A percentile compares a stretch with the other conserved stretches of the same genome.
phyloP scores from a whole-genome alignment of 768 basidiomycete species.

The Podaxis rugospora region DNA sequence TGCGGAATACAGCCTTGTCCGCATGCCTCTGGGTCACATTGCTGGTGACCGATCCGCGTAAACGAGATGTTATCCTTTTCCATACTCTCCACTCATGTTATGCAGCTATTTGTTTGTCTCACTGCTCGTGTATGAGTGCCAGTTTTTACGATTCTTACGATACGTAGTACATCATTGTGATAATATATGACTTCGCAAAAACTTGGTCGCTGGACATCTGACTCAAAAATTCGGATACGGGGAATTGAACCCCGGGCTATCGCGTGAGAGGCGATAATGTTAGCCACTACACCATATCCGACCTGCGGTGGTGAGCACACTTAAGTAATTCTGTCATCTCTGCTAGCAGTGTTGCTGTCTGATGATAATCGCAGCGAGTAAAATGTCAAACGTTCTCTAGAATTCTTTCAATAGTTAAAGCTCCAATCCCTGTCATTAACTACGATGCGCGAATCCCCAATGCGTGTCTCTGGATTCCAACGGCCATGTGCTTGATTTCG shows the following conservation, averaged over 20 bases:
- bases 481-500: neutral
- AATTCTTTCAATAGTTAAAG: no score
- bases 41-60: neutral
- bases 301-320: neutral
- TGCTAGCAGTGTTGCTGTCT: neutral
- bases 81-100: neutral
- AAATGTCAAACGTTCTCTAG: no score
- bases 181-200: neutral
- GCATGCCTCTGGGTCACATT: conserved; percentile 11
- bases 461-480: neutral
- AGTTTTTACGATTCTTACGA: neutral
- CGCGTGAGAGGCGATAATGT: conserved; percentile 13
- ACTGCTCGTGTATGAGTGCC: neutral
- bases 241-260: conserved; percentile 12
- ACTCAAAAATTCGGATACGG: conserved; percentile 8
- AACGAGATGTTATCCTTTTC: neutral
- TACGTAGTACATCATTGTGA: neutral
- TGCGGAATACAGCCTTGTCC: conserved; percentile 6
- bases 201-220: no score
- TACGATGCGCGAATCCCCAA: neutral
- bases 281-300: conserved; percentile 13
- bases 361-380: neutral
- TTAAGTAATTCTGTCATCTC: no score
- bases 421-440: neutral
- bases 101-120: neutral